phyloP scores from a whole-genome alignment of 1,284 basidiomycete species.

The Anthracocystis walkeri region DNA sequence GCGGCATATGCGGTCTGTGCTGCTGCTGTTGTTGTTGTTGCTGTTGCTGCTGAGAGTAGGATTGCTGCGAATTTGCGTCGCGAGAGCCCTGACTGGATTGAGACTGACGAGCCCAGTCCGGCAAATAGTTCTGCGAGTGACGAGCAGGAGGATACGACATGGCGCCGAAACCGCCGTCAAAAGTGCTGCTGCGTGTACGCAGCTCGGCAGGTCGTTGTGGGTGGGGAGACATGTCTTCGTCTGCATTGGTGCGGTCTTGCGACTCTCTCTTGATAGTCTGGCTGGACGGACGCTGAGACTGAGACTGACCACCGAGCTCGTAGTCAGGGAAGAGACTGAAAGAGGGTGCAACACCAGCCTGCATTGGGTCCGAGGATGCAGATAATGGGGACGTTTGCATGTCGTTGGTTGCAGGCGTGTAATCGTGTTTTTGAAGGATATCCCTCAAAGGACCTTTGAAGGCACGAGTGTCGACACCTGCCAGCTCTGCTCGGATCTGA shows the following conservation, averaged over 20 bases:
- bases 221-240: conserved; percentile 24
- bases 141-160: conserved; percentile 45
- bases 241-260: conserved; percentile 2
- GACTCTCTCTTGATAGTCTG: conserved; percentile 12
- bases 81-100: conserved; percentile 30
- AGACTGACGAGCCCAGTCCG: conserved; percentile 49
- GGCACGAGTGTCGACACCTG: conserved; percentile 56
- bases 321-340: conserved; percentile 50
- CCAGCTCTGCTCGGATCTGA: conserved; percentile 54
- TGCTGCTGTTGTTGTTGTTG: conserved; percentile 10
- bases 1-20: conserved; percentile 39
- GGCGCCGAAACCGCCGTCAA: conserved; percentile 36
- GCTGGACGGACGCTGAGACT: conserved; percentile 10
- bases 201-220: conserved; percentile 28
- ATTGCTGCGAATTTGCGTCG: conserved; percentile 19
- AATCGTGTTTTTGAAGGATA: conserved; percentile 51
- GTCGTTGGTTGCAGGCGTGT: conserved; percentile 30
- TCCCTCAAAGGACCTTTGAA: conserved; percentile 58
- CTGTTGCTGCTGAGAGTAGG: conserved; percentile 10
- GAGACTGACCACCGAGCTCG: conserved; percentile 26
- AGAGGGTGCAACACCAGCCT: conserved; percentile 41
- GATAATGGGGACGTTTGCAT: conserved; percentile 45
- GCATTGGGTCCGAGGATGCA: conserved; percentile 40
- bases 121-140: conserved; percentile 43
- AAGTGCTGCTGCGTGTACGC: conserved; percentile 51